Evolutionary conservation across 345 rosid species (phyloP).

Genomic region (Boechera retrofracta): DNA sequence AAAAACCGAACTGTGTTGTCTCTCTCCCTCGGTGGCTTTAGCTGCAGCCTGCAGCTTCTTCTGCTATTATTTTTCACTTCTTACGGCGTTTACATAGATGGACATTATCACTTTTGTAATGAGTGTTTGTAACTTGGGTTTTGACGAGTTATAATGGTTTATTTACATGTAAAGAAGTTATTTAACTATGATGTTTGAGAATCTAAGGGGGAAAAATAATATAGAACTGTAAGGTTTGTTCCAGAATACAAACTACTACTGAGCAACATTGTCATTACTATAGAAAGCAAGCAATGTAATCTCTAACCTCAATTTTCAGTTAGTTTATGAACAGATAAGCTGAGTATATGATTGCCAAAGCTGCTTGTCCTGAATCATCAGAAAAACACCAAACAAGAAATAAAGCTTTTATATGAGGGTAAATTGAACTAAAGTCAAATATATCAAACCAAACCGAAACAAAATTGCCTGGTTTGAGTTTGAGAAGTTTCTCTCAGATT

Average conservation of each 20-base stretch:
- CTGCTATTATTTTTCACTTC: background rate
- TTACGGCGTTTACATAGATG: slow-evolving; percentile 4
- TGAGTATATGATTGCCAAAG: slow-evolving; percentile 9
- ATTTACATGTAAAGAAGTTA: slow-evolving; percentile 32
- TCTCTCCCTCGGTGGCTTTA: slow-evolving; percentile 2
- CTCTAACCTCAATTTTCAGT: slow-evolving; percentile 30
- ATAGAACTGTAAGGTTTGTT: slow-evolving; percentile 10
- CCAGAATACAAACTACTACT: slow-evolving; percentile 10
- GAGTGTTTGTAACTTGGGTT: slow-evolving; percentile 25
- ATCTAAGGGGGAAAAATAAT: slow-evolving; percentile 12
- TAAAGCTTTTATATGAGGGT: background rate
- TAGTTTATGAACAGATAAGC: slow-evolving; percentile 21
- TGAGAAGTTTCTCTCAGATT: background rate
- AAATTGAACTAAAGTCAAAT: background rate
- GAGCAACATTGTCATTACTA: slow-evolving; percentile 8
- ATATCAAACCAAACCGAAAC: background rate
- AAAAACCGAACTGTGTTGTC: slow-evolving; percentile 10
- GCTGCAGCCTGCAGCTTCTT: slow-evolving; percentile 8
- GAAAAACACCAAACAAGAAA: slow-evolving; percentile 26
- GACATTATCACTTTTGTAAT: slow-evolving; percentile 22
- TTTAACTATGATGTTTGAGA: slow-evolving; percentile 8
- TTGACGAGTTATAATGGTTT: slow-evolving; percentile 16
- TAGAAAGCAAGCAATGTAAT: slow-evolving; percentile 10
- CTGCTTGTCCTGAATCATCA: slow-evolving; percentile 33
- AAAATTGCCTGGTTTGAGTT: background rate